A percentile compares a stretch with the other conserved stretches of the same genome.
These are phyloP conservation scores for Colletotrichum noveboracense DNA, from an alignment of 2,329 filamentous ascomycete genomes.

Conservation along the genomic window DNA sequence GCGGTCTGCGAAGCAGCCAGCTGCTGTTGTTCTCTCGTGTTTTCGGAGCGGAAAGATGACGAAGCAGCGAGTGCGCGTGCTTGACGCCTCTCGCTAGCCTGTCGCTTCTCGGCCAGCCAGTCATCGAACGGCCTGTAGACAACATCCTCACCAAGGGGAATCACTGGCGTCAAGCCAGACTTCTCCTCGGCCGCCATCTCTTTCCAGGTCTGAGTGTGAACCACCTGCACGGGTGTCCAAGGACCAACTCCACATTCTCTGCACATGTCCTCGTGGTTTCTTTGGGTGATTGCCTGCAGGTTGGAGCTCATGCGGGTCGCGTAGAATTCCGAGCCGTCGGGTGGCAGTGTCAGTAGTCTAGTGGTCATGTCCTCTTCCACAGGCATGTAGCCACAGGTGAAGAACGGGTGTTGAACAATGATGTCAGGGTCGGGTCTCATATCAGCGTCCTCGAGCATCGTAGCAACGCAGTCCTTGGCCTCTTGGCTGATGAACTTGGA, in stretches of 20 bases:
- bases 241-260: slow-evolving; percentile 64
- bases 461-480: slow-evolving; percentile 78
- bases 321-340: slow-evolving; percentile 65
- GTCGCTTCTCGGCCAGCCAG: slow-evolving; percentile 59
- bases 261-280: slow-evolving; percentile 63
- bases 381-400: slow-evolving; percentile 78
- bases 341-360: slow-evolving; percentile 61
- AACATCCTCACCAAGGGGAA: slow-evolving; percentile 65
- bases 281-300: slow-evolving; percentile 51
- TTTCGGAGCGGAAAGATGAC: slow-evolving; percentile 17
- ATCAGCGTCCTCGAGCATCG: slow-evolving; percentile 77
- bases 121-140: slow-evolving; percentile 71
- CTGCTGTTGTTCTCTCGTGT: slow-evolving; percentile 39
- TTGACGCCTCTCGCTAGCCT: slow-evolving; percentile 53
- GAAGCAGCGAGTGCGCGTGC: slow-evolving; percentile 21
- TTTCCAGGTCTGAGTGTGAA: slow-evolving; percentile 65
- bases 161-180: slow-evolving; percentile 66
- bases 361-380: slow-evolving; percentile 61
- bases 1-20: slow-evolving; percentile 35
- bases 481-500: slow-evolving; percentile 76
- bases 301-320: slow-evolving; percentile 48
- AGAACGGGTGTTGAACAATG: slow-evolving; percentile 82
- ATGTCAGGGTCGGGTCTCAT: slow-evolving; percentile 76
- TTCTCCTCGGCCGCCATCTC: slow-evolving; percentile 74
- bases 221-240: slow-evolving; percentile 50